Evolutionary conservation across 2,329 filamentous ascomycete genomes (phyloP), one percentile per base, ranked within the genome.

Genomic region (Claviceps sp.): DNA sequence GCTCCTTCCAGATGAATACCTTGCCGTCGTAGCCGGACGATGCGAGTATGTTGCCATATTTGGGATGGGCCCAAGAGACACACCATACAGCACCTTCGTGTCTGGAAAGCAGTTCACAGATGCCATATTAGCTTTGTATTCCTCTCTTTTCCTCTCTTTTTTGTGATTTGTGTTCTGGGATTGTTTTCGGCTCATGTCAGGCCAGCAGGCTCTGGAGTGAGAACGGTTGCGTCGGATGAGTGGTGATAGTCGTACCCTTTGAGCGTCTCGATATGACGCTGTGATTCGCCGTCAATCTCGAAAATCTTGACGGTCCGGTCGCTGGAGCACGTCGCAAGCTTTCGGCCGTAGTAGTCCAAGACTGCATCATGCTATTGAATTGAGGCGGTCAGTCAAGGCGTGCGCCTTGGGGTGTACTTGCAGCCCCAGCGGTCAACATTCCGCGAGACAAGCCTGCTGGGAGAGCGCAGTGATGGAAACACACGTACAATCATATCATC

Each of bases 251-350:
- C 51, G 51, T 48, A 94, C 89, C 91, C 91, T 73, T 95, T 95
- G 59, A 98, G 75, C 26, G 93, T 98, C 73, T 97, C 91, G 38
- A 88, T 80, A 61, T 97, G 74, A 57, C 87, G 81, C 71, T 98
- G 91, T 60, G 85, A 80, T 62, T 97, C 90, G 63, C 89, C 89
- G 64, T 97, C 91, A 52, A 98, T 85, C 71, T 98, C 93, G 66
- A 96, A 98, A 66, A 98, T 97, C 75, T 97, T 97, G 75, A 98
- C 95, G 47, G 91, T 97, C 68, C 93, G 90, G 73, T 98, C 93
- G 59, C 91, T 96, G 39, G 90, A 96, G 72, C 93, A 97, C 59
- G 93, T 98, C 57, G 93, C 93, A 61, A 98, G 82, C 65, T 91
- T 86, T 60, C 93, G 84, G 65, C 93, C 93, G 70, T 97, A 98